A percentile compares a stretch with the other conserved stretches of the same genome.
Conservation (phyloP, 2,329 filamentous ascomycete species). For the Colletotrichum chlorophyti region DNA sequence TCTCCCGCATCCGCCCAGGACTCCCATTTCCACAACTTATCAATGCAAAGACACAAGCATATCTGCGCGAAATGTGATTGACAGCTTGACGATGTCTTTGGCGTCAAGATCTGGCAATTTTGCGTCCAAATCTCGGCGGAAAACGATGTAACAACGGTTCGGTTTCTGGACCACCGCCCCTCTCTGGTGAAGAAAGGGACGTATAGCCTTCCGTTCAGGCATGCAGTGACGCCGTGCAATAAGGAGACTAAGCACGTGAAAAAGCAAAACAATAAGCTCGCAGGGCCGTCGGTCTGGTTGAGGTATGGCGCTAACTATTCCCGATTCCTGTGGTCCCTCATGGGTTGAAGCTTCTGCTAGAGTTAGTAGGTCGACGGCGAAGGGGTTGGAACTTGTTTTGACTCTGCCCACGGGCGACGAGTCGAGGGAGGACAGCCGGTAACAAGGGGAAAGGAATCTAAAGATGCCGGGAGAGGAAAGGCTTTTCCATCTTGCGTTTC, state of each 20-base stretch:
- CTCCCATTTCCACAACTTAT: no score
- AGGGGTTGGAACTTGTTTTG: conserved; percentile 2
- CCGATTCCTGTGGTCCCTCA: no score
- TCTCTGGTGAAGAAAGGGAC: background rate
- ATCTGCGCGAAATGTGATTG: background rate
- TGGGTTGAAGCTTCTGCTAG: no score
- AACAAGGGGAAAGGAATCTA: background rate
- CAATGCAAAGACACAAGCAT: background rate
- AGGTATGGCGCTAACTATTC: no score
- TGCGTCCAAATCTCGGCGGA: no score
- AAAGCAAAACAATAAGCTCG: background rate
- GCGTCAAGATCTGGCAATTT: background rate
- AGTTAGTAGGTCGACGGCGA: background rate
- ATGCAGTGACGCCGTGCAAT: background rate
- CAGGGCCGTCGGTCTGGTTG: no score
- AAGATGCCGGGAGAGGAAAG: background rate
- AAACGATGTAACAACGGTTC: no score
- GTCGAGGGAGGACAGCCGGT: conserved; percentile 1
- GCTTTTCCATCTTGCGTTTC: background rate
- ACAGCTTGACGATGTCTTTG: background rate
- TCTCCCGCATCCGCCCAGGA: no score
- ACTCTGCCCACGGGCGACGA: background rate
- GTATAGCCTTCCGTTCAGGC: background rate
- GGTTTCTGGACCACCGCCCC: background rate
- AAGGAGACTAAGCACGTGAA: conserved; percentile 2